These are phyloP conservation scores for Xylaria sp. DNA, from an alignment of 2,329 filamentous ascomycete species.

Conservation along the genomic window DNA sequence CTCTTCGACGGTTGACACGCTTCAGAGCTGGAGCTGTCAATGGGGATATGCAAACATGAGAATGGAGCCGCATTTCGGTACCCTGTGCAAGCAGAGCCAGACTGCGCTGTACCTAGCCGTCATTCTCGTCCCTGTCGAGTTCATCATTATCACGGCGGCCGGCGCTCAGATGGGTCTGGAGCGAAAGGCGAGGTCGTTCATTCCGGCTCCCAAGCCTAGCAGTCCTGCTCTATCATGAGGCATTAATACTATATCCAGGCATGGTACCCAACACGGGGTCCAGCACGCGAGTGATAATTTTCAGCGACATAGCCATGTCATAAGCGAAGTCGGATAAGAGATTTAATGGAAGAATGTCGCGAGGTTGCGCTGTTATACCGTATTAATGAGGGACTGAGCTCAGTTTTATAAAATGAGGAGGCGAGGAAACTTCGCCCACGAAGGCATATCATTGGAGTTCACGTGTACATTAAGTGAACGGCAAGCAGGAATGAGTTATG, in stretches of 20 bases:
- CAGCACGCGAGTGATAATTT: not conserved
- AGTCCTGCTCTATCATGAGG: constrained; percentile 42
- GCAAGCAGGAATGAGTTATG: constrained; percentile 14
- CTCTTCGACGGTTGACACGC: constrained; percentile 62
- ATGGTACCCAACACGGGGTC: not conserved
- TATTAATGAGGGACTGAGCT: not conserved
- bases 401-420: not conserved
- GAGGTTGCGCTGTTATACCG: not conserved
- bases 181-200: constrained; percentile 48
- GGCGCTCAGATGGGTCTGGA: constrained; percentile 58
- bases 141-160: constrained; percentile 58
- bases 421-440: not conserved
- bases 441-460: not conserved
- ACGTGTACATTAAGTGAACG: constrained; percentile 11
- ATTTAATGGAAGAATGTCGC: not conserved
- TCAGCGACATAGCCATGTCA: not conserved
- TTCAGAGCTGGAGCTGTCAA: constrained; percentile 71
- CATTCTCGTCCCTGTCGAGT: constrained; percentile 66
- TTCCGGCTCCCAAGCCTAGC: constrained; percentile 41
- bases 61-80: constrained; percentile 63
- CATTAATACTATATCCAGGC: not conserved
- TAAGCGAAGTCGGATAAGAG: not conserved
- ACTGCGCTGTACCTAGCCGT: constrained; percentile 64
- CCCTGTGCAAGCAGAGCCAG: constrained; percentile 66
- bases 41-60: constrained; percentile 66